Base-by-base conservation (phyloP, 2,329 filamentous ascomycete genomes). In the Hysterium pulicare region DNA sequence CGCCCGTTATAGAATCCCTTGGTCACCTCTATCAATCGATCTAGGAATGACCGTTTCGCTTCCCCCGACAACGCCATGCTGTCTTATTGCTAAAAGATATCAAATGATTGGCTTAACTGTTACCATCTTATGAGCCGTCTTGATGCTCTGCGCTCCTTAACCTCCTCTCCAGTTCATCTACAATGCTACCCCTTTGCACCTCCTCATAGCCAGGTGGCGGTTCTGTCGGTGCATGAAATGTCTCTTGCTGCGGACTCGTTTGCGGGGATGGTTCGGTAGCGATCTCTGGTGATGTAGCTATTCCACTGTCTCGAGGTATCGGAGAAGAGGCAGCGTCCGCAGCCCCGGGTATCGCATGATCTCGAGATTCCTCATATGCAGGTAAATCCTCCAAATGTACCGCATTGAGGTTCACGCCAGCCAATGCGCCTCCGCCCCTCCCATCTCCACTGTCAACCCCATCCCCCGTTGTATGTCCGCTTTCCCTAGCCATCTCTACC, bases 181-280 rank as follows among this genome's bases (percentile, higher is more conserved):
- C 83, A 51, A 90, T 76, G 46, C 85, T 86, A 53, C 87, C 81
- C 61, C 89, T 82, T 67, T 96, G 91, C 21, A 87, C 87, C 66
- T 95, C 89, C 58, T 96, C 90, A 61, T 97, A 97, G 26, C 83
- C 87, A 38, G 91, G 91, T 36, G 91, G 91, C 4, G 90, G 89
- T 61, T 93, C 90, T 33, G 68, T 83, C 58, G 57, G 88, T 68
- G 71, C 70, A 44, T 71, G 67, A 67, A 71, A 70, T 22, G 53
- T 59, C 45, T 59, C 62, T 45, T 54, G 52, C 38, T 50, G 52
- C 31, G 62, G 59, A 33, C 58, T 63, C 15, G 51, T 44, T 42
- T 49, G 61, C 41, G 51, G 62, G 53, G 47, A 66, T 46, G 50
- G 65, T 49, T 42, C 55, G 53, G 50, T 60, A 2, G 49, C 49